A percentile compares a stretch with the other conserved stretches of the same genome.
Conservation (phyloP, 2,329 filamentous ascomycete genomes). For the Neopestalotiopsis sp. region DNA sequence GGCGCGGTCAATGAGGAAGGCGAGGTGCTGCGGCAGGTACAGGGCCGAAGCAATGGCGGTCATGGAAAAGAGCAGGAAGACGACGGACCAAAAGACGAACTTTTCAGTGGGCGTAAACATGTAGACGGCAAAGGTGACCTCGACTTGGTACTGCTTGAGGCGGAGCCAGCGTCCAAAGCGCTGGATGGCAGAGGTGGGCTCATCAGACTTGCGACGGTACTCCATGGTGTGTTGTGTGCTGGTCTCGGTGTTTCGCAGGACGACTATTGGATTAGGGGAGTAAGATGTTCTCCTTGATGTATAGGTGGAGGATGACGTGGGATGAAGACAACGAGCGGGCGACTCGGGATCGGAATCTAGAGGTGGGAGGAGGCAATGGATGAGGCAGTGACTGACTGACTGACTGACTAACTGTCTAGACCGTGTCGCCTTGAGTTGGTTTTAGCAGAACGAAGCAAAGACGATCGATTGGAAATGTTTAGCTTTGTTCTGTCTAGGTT, state of each 20-base stretch:
- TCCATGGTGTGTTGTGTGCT: conserved; percentile 7
- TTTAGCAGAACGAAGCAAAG: neutral
- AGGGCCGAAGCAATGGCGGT: conserved; percentile 85
- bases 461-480: neutral
- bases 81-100: conserved; percentile 92
- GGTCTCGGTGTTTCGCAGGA: neutral
- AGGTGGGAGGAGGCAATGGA: neutral
- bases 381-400: neutral
- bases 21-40: conserved; percentile 92
- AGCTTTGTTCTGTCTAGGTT: neutral
- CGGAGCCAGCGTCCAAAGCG: conserved; percentile 82
- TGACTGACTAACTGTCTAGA: neutral
- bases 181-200: conserved; percentile 39
- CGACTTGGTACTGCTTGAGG: conserved; percentile 97
- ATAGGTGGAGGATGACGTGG: neutral
- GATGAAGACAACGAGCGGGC: neutral
- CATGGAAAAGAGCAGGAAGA: conserved; percentile 89
- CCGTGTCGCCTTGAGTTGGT: neutral
- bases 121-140: conserved; percentile 95
- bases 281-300: neutral
- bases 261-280: neutral
- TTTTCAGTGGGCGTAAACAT: conserved; percentile 97
- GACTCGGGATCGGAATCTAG: neutral
- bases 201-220: conserved; percentile 9
- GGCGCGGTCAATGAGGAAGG: conserved; percentile 80